phyloP scores from a whole-genome alignment of 345 rosid species.

The Atalantia buxifolia region DNA sequence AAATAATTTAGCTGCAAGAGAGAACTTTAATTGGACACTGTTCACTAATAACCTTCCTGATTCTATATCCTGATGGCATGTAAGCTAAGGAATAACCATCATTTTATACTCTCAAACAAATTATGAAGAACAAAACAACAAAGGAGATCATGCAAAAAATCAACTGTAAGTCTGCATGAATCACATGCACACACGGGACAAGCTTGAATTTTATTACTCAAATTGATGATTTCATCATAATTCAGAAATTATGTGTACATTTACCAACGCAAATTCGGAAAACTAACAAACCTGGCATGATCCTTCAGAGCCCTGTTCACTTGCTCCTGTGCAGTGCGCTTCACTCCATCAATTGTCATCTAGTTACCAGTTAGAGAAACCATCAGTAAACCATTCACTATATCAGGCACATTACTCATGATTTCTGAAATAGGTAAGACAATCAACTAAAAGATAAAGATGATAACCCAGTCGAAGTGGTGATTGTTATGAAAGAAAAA shows the following conservation, averaged over 20 bases:
- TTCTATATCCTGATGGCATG: background rate
- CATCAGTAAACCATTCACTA: constrained; percentile 16
- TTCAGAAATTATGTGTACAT: background rate
- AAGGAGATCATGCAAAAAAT: constrained; percentile 7
- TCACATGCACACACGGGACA: background rate
- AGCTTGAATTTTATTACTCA: constrained; percentile 1
- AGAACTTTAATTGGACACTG: constrained; percentile 7
- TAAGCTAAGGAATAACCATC: background rate
- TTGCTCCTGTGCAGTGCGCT: constrained; percentile 94
- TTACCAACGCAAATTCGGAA: background rate
- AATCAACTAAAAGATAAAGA: background rate
- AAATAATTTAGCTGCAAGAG: background rate
- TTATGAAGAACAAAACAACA: background rate
- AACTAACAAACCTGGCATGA: constrained; percentile 64
- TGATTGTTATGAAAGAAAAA: background rate
- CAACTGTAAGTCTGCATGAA: background rate
- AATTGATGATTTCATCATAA: background rate
- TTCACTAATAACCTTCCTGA: background rate
- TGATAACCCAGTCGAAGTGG: background rate
- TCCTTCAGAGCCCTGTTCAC: constrained; percentile 88
- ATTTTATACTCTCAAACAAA: background rate
- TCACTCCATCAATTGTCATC: constrained; percentile 96
- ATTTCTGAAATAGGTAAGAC: background rate
- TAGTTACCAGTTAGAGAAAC: constrained; percentile 23
- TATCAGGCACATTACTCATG: background rate